Percentiles rank a stretch among this genome's conserved stretches.
Evolutionary conservation across 2,329 filamentous ascomycete genomes (phyloP).

Genomic region (Diaporthe helianthi): DNA sequence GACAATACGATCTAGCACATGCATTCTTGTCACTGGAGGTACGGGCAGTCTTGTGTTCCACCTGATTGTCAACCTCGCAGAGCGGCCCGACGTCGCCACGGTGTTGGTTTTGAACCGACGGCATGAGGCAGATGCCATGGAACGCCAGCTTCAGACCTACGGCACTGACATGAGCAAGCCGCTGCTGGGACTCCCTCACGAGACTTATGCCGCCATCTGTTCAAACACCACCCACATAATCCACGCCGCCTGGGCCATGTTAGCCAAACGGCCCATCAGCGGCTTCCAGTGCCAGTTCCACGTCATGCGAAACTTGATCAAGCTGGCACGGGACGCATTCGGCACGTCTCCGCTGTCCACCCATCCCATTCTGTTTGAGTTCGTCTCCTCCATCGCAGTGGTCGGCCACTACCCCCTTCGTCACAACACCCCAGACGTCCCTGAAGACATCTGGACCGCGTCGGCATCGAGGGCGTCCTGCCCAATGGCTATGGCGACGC

Average conservation of each 20-base stretch:
- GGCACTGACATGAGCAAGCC: no score
- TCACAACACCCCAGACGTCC: slow-evolving; percentile 43
- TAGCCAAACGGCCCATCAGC: no score
- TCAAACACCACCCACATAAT: no score
- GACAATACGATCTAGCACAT: background rate
- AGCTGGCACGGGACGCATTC: slow-evolving; percentile 45
- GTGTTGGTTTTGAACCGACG: slow-evolving; percentile 56
- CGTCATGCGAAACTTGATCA: slow-evolving; percentile 54
- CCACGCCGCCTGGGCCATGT: no score
- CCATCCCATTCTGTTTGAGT: slow-evolving; percentile 45
- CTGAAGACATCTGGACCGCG: slow-evolving; percentile 53
- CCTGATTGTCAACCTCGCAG: slow-evolving; percentile 41
- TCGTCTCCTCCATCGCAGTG: slow-evolving; percentile 52
- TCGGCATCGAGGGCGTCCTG: slow-evolving; percentile 49
- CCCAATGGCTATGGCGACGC: slow-evolving; percentile 58
- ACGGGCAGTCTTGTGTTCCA: slow-evolving; percentile 49
- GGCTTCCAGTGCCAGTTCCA: background rate
- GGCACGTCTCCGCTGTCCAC: no score
- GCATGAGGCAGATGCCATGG: slow-evolving; percentile 21
- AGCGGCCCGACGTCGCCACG: slow-evolving; percentile 40
- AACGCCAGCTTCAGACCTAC: no score
- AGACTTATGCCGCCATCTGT: no score
- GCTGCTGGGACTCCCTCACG: no score
- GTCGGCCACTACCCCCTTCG: slow-evolving; percentile 40
- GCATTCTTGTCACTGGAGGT: slow-evolving; percentile 48